Conservation (phyloP, 2,329 filamentous ascomycete species). For the Boeremia exigua region DNA sequence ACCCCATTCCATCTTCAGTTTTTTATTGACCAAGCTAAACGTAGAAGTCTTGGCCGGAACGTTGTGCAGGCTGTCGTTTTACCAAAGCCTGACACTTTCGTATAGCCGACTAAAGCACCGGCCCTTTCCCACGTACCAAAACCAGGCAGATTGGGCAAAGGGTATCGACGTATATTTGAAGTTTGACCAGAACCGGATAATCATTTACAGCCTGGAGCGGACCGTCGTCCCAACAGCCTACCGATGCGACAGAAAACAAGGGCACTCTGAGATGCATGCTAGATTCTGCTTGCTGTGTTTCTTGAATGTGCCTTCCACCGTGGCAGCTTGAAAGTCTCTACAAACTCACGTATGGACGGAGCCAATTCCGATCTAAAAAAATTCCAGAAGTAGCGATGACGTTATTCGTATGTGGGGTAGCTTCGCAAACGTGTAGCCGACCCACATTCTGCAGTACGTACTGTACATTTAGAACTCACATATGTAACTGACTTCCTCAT, state of each 20-base stretch:
- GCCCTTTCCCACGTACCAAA: not conserved
- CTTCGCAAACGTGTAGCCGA: not conserved
- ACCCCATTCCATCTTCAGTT: too few relatives aligned
- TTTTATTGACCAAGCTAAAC: too few relatives aligned
- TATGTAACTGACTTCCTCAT: not conserved
- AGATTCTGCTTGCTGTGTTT: too few relatives aligned
- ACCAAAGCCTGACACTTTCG: not conserved
- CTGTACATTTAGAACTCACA: not conserved
- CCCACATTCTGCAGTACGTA: not conserved
- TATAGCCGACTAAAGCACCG: conserved; percentile 1
- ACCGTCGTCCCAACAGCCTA: not conserved
- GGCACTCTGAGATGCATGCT: too few relatives aligned
- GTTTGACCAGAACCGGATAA: too few relatives aligned
- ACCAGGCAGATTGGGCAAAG: not conserved
- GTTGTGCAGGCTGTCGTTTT: too few relatives aligned
- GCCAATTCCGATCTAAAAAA: not conserved
- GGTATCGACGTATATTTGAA: not conserved
- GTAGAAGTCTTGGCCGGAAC: too few relatives aligned
- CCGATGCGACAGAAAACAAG: not conserved
- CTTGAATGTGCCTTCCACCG: not conserved
- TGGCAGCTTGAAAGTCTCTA: not conserved
- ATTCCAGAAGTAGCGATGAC: not conserved
- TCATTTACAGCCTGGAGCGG: not conserved
- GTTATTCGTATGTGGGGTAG: conserved; percentile 7
- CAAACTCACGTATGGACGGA: not conserved